Conservation (phyloP, 768 basidiomycete species). For the Thelephora ganbajun region DNA sequence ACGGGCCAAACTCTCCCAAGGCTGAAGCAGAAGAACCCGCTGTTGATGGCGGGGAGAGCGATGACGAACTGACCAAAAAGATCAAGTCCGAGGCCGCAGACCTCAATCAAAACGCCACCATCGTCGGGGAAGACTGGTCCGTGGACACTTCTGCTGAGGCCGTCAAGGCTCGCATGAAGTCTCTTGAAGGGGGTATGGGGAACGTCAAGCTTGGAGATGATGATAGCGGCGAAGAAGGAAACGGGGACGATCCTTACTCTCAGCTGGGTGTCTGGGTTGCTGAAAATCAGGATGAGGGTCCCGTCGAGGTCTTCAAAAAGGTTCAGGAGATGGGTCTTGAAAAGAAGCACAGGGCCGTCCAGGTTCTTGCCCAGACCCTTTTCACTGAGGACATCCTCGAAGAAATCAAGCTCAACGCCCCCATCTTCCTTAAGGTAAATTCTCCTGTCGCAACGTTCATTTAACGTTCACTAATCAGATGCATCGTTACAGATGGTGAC, state of each 20-base stretch:
- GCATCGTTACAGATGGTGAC: constrained; percentile 56
- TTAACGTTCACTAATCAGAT: background rate
- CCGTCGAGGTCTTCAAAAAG: constrained; percentile 72
- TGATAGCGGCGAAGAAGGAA: constrained; percentile 65
- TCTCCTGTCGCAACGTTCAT: constrained; percentile 4
- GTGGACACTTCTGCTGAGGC: constrained; percentile 86
- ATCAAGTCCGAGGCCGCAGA: constrained; percentile 85
- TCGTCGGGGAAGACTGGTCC: constrained; percentile 74
- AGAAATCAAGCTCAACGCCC: constrained; percentile 50
- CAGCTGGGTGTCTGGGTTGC: constrained; percentile 76
- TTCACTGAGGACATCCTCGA: constrained; percentile 61
- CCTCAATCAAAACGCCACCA: constrained; percentile 44
- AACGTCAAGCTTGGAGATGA: constrained; percentile 56
- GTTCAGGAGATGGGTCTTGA: constrained; percentile 84
- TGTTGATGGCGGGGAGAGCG: constrained; percentile 50
- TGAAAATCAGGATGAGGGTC: constrained; percentile 46
- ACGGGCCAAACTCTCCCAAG: constrained; percentile 28
- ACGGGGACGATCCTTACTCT: constrained; percentile 68
- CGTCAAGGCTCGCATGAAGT: constrained; percentile 68
- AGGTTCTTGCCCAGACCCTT: constrained; percentile 70
- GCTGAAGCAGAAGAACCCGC: constrained; percentile 25
- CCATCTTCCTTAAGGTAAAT: constrained; percentile 67
- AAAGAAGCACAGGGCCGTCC: constrained; percentile 86
- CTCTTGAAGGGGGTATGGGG: constrained; percentile 47
- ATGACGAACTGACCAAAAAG: constrained; percentile 79